Conservation (phyloP, 2,329 filamentous ascomycete species). For the Knoxdaviesia proteae region DNA sequence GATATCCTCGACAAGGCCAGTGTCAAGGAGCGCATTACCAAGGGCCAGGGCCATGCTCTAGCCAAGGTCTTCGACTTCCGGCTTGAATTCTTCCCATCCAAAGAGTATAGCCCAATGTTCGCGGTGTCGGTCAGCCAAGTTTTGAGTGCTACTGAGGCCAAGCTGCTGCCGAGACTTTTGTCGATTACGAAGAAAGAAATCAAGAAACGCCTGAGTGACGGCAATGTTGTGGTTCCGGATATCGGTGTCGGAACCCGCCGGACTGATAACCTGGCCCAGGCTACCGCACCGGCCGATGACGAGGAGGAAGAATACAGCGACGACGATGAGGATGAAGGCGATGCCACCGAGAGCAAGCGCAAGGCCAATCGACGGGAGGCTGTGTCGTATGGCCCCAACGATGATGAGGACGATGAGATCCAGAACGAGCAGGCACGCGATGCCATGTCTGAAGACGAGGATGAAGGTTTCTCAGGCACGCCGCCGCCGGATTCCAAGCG, state of each 20-base stretch:
- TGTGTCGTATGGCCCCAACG: conserved; percentile 77
- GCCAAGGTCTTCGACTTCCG: conserved; percentile 74
- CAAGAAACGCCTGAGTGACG: conserved; percentile 52
- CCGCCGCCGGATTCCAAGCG: conserved; percentile 14
- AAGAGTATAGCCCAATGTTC: conserved; percentile 72
- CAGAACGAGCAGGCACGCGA: conserved; percentile 41
- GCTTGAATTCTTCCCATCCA: conserved; percentile 63
- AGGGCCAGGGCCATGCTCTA: conserved; percentile 43
- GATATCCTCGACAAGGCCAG: conserved; percentile 66
- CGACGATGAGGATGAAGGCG: conserved; percentile 58
- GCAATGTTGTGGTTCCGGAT: conserved; percentile 53
- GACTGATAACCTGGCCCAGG: conserved; percentile 15
- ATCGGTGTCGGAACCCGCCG: conserved; percentile 28
- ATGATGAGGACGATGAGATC: conserved; percentile 71
- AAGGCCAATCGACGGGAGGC: conserved; percentile 60
- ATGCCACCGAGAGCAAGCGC: conserved; percentile 55
- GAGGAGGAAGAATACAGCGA: conserved; percentile 45
- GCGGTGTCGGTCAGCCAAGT: conserved; percentile 65
- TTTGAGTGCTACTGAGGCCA: conserved; percentile 55
- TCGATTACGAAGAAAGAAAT: conserved; percentile 55
- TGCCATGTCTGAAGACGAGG: conserved; percentile 31
- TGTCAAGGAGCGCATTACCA: conserved; percentile 61
- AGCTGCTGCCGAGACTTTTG: conserved; percentile 54
- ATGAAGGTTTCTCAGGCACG: conserved; percentile 26
- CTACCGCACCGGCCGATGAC: conserved; percentile 18